A percentile compares a stretch with the other conserved stretches of the same genome.
Evolutionary conservation across 2,329 filamentous ascomycete species (phyloP).

Genomic region (Daldinia eschscholtzii): DNA sequence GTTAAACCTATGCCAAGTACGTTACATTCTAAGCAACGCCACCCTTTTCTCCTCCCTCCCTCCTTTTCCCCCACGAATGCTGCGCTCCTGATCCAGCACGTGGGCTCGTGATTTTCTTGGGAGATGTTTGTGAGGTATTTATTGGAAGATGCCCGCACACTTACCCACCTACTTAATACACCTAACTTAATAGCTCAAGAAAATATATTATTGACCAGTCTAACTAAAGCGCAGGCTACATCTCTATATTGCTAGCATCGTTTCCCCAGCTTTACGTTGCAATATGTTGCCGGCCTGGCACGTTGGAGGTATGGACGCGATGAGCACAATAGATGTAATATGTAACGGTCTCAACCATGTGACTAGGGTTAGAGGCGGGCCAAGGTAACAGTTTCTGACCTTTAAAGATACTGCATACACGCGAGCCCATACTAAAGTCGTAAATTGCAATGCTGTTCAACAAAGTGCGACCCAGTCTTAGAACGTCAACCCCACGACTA

Average conservation of each 20-base stretch:
- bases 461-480: constrained; percentile 11
- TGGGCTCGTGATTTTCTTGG: constrained; percentile 25
- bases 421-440: constrained; percentile 18
- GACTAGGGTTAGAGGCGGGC: constrained; percentile 21
- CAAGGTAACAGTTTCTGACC: constrained; percentile 11
- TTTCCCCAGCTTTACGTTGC: constrained; percentile 38
- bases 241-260: constrained; percentile 13
- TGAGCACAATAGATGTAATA: constrained; percentile 23
- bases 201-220: constrained; percentile 23
- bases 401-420: constrained; percentile 19
- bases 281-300: constrained; percentile 17
- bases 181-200: constrained; percentile 25
- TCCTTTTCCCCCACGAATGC: constrained; percentile 38
- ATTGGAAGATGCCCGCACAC: constrained; percentile 11
- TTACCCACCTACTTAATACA: constrained; percentile 9
- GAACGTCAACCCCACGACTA: constrained; percentile 10
- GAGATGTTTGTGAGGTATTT: constrained; percentile 39
- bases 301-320: constrained; percentile 20
- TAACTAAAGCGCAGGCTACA: constrained; percentile 17
- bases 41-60: constrained; percentile 30
- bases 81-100: constrained; percentile 37
- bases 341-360: constrained; percentile 25
- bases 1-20: not conserved
- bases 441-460: constrained; percentile 19
- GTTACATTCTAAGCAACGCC: not conserved